A percentile compares a stretch with the other conserved stretches of the same genome.
These are phyloP conservation scores for Pichia cephalocereana DNA, from an alignment of 805 yeast genomes.

Conservation along the genomic window DNA sequence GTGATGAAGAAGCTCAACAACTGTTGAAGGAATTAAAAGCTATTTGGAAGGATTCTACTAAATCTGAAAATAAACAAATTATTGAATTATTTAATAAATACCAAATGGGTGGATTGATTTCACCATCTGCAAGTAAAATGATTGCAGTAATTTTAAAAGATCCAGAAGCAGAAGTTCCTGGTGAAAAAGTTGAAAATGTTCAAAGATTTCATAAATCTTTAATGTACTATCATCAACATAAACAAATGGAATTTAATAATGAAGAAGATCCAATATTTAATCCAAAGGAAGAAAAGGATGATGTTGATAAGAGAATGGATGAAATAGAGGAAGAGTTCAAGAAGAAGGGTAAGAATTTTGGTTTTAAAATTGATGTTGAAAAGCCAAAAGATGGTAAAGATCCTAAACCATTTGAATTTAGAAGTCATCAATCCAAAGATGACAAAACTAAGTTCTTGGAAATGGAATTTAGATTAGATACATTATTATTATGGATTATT, in stretches of 20 bases:
- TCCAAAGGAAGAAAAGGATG: slow-evolving; percentile 8
- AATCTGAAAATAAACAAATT: slow-evolving; percentile 13
- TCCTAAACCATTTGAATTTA: slow-evolving; percentile 4
- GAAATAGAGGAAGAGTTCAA: not conserved
- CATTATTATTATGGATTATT: slow-evolving; percentile 15
- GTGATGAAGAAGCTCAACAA: slow-evolving; percentile 21
- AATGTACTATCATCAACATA: slow-evolving; percentile 23
- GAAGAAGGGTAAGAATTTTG: slow-evolving; percentile 4
- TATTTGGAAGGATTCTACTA: slow-evolving; percentile 19
- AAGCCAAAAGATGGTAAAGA: slow-evolving; percentile 2
- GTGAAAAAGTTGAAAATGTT: slow-evolving; percentile 24
- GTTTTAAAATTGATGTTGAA: slow-evolving; percentile 6
- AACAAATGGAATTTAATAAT: slow-evolving; percentile 19
- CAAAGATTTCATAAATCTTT: slow-evolving; percentile 23
- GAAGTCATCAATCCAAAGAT: slow-evolving; percentile 8
- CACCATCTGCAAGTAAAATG: slow-evolving; percentile 22
- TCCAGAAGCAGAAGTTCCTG: slow-evolving; percentile 16
- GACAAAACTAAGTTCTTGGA: slow-evolving; percentile 9
- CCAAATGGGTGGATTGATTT: slow-evolving; percentile 25
- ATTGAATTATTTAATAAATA: slow-evolving; percentile 19
- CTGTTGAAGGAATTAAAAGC: slow-evolving; percentile 17
- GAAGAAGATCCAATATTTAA: slow-evolving; percentile 17
- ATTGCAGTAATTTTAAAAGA: slow-evolving; percentile 21
- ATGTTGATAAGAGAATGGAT: not conserved
- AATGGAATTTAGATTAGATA: slow-evolving; percentile 14